These are phyloP conservation scores for Apiospora koreana DNA, from an alignment of 2,329 filamentous ascomycete species.

Conservation along the genomic window DNA sequence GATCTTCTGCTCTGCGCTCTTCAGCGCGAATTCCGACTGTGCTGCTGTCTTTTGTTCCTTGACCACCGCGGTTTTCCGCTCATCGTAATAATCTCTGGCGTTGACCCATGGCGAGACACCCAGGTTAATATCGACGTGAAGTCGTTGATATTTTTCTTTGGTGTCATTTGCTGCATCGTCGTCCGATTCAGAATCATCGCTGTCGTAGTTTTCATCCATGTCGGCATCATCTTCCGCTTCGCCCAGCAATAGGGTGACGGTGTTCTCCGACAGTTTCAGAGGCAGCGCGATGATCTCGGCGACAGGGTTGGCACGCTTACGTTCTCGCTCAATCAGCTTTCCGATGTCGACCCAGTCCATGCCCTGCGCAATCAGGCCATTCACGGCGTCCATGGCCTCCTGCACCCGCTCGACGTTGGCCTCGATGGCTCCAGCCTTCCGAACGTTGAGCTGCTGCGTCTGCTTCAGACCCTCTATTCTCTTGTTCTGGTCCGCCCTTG, in stretches of 20 bases:
- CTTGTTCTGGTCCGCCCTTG: slow-evolving; percentile 79
- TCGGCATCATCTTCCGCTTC: slow-evolving; percentile 65
- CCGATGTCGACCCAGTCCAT: slow-evolving; percentile 98
- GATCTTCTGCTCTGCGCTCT: slow-evolving; percentile 89
- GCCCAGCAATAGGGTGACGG: slow-evolving; percentile 75
- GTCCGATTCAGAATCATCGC: slow-evolving; percentile 53
- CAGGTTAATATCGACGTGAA: slow-evolving; percentile 85
- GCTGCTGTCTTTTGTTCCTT: slow-evolving; percentile 87
- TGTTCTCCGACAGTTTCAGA: slow-evolving; percentile 87
- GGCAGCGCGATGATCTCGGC: slow-evolving; percentile 85
- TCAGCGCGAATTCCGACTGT: slow-evolving; percentile 80
- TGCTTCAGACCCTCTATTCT: slow-evolving; percentile 82
- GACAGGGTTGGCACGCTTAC: slow-evolving; percentile 77
- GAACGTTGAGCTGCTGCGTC: slow-evolving; percentile 77
- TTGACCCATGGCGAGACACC: slow-evolving; percentile 83
- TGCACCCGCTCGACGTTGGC: slow-evolving; percentile 89
- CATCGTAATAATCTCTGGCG: slow-evolving; percentile 87
- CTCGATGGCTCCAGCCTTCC: slow-evolving; percentile 88
- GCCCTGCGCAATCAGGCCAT: slow-evolving; percentile 85
- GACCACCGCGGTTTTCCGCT: slow-evolving; percentile 78
- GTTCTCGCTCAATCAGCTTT: slow-evolving; percentile 84
- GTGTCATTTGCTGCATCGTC: slow-evolving; percentile 50
- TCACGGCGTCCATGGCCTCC: slow-evolving; percentile 90
- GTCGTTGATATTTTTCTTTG: slow-evolving; percentile 49
- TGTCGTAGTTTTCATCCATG: slow-evolving; percentile 49